These are phyloP conservation scores for Backusella australiensis DNA, from an alignment of 192 early-diverging fungal genomes.

Conservation along the genomic window DNA sequence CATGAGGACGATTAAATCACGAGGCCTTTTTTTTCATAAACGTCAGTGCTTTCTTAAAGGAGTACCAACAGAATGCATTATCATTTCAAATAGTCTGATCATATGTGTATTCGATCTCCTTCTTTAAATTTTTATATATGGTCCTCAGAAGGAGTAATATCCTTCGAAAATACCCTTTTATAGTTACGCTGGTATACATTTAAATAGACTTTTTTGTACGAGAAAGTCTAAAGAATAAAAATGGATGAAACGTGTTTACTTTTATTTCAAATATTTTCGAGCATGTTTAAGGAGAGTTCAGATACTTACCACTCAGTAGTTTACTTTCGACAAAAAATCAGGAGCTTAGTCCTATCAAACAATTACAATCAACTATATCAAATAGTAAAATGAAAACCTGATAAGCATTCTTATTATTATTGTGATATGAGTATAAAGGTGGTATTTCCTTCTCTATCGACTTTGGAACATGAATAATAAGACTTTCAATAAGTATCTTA, in stretches of 20 bases:
- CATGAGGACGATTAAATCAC: not conserved
- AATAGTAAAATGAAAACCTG: not conserved
- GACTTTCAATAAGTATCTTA: not conserved
- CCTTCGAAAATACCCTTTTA: not conserved
- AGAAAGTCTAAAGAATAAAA: not conserved
- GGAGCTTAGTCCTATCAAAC: too few relatives aligned
- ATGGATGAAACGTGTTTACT: too few relatives aligned
- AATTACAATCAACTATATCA: too few relatives aligned
- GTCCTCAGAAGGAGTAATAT: not conserved
- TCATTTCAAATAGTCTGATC: not conserved
- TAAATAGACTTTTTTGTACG: not conserved
- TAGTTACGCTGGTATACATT: not conserved
- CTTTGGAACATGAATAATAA: not conserved
- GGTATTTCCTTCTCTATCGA: not conserved
- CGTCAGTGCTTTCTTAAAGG: not conserved
- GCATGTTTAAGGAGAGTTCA: too few relatives aligned
- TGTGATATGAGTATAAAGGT: not conserved
- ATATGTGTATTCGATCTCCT: not conserved
- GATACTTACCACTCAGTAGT: too few relatives aligned
- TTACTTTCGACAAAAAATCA: too few relatives aligned
- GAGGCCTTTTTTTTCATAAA: not conserved
- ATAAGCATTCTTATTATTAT: too few relatives aligned
- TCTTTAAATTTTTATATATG: not conserved
- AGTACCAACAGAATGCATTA: not conserved
- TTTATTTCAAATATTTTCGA: too few relatives aligned